Evolutionary conservation across 139 green algal species (phyloP), one percentile per base, ranked within the genome.

Genomic region (Choricystis sp.): DNA sequence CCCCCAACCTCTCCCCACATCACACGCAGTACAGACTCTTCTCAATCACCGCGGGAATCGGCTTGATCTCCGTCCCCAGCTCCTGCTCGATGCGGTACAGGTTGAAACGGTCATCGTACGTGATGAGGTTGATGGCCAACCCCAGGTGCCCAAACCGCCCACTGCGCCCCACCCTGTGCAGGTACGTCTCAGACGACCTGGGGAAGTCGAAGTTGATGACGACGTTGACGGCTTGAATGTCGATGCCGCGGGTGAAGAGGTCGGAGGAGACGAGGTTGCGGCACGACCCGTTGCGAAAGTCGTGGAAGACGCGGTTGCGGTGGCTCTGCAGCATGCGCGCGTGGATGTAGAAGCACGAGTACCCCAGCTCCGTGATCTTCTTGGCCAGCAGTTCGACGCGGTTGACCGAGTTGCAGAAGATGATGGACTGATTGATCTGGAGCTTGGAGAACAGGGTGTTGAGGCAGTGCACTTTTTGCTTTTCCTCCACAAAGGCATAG

Each of bases 201-300:
- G 94, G 94, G 81, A 99, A 98, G 81, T 99, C 94, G 76, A 99
- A 99, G 77, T 99, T 99, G 82, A 99, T 98, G 62, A 99, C 94
- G 3, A 99, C 94, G 73, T 99, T 99, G 5, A 97, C 92, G 21
- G 89, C 86, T 60, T 78, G 72, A 69, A 99, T 97, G 76, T 98
- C 94, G 64, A 98, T 98, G 67, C 94, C 94, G 57, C 70, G 66
- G 16, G 73, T 79, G 69, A 79, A 79, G 28, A 79, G 70, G 66
- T 79, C 73, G 22, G 70, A 74, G 52, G 63, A 77, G 21, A 99
- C 94, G 49, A 99, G 80, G 79, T 99, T 99, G 56, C 94, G 80
- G 88, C 94, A 98, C 31, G 88, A 78, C 49, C 94, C 94, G 67
- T 94, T 96, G 48, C 94, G 74, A 84, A 99, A 99, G 81, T 99